Conservation (phyloP, 441 rosid genomes). For the Biscutella laevigata region DNA sequence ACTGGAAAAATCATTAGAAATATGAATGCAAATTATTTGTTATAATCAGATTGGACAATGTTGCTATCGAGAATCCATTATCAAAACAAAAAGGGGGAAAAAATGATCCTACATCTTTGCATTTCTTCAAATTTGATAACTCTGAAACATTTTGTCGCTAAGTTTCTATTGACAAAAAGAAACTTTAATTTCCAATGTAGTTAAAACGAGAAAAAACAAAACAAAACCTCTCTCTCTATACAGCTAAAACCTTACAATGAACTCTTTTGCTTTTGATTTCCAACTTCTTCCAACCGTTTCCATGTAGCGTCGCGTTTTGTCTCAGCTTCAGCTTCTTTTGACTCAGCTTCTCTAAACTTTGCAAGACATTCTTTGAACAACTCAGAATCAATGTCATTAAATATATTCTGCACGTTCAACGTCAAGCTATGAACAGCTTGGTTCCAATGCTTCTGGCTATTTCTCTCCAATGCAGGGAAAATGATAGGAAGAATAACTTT, state of each 20-base stretch:
- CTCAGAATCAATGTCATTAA: slow-evolving; percentile 54
- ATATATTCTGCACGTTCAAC: slow-evolving; percentile 50
- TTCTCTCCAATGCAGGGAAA: slow-evolving; percentile 58
- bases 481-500: slow-evolving; percentile 55
- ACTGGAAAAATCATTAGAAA: too few relatives aligned
- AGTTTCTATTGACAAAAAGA: background rate
- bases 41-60: slow-evolving; percentile 5
- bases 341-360: slow-evolving; percentile 49
- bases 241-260: slow-evolving; percentile 17
- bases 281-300: slow-evolving; percentile 61
- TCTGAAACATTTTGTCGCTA: slow-evolving; percentile 14
- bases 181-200: slow-evolving; percentile 8
- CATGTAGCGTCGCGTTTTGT: slow-evolving; percentile 45
- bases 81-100: background rate
- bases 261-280: slow-evolving; percentile 35
- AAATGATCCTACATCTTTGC: slow-evolving; percentile 14
- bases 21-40: too few relatives aligned
- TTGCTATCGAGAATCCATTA: background rate
- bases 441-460: slow-evolving; percentile 60
- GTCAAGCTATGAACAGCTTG: slow-evolving; percentile 66
- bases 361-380: slow-evolving; percentile 45
- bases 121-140: slow-evolving; percentile 5
- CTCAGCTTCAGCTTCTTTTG: slow-evolving; percentile 30
- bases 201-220: slow-evolving; percentile 6
- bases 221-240: slow-evolving; percentile 13